Base-by-base conservation (phyloP, 2,329 filamentous ascomycete species). In the Furcasterigmium furcatum region DNA sequence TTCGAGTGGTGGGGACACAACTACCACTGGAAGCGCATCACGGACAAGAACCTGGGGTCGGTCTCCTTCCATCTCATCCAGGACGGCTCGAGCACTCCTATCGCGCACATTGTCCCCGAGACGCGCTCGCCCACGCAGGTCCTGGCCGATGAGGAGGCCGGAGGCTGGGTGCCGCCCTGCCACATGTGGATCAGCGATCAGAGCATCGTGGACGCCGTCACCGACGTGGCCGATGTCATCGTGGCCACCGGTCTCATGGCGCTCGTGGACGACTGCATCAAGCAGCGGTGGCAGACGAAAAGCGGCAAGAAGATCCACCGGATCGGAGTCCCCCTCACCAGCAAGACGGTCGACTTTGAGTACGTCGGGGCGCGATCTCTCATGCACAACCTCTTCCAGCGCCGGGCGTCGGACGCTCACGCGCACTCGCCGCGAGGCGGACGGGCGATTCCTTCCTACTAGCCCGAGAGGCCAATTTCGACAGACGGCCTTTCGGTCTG, bases 1-100 rank as follows among this genome's bases (percentile, higher is more conserved):
- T 96, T 95, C 58, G 87, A 92, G 60, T 96, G 95, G 75, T 97
- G 94, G 94, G 90, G 89, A 21, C 79, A 85, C 55, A 78, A 74
- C 45, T 97, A 97, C 66, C 73, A 80, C 43, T 97, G 94, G 94
- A 88, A 84, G 64, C 82, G 90, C 30, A 77, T 85, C 41, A 71
- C 78, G 38, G 83, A 86, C 61, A 84, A 82, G 64, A 82, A 88
- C 52, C 79, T 84, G 36, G 69, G 77, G 45, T 77, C 83, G 42
- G 76, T 89, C 16, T 88, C 87, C 5, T 96, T 89, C 67, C 87
- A 95, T 58, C 80, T 97, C 27, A 72, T 89, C 52, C 83, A 87
- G 53, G 77, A 81, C 54, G 82, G 83, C 42, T 62, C 70, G 46
- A 76, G 77, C 46, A 73, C 73, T 34, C 78, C 85, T 4, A 73